Conservation (phyloP, 768 basidiomycete genomes). For the Lenzites betulinus region DNA sequence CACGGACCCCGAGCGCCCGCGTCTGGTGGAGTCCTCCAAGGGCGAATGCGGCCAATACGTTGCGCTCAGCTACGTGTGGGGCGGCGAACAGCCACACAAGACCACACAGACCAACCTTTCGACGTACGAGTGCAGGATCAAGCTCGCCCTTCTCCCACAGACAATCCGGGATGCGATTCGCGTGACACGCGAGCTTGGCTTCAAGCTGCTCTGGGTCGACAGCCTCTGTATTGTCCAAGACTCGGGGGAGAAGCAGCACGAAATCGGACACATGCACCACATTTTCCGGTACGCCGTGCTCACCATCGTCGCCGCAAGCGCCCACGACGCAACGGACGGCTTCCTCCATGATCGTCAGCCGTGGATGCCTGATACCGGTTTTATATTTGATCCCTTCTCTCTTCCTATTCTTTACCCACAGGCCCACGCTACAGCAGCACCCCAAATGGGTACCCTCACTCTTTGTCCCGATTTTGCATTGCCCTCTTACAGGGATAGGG, state of each 20-base stretch:
- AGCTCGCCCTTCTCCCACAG: conserved; percentile 1
- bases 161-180: conserved; percentile 16
- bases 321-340: not conserved
- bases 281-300: conserved; percentile 10
- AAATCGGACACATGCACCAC: not conserved
- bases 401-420: conserved; percentile 1
- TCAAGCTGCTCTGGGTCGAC: conserved; percentile 19
- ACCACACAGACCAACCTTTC: conserved; percentile 2
- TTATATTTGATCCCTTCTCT: too few relatives aligned
- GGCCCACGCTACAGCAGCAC: too few relatives aligned
- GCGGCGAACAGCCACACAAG: not conserved
- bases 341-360: conserved; percentile 10
- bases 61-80: conserved; percentile 17
- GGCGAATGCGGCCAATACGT: conserved; percentile 6
- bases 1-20: not conserved
- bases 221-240: conserved; percentile 16
- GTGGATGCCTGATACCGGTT: not conserved
- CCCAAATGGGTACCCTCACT: too few relatives aligned
- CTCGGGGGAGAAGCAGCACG: conserved; percentile 4
- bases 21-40: not conserved
- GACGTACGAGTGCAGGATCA: conserved; percentile 2
- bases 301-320: conserved; percentile 17
- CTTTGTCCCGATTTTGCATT: too few relatives aligned
- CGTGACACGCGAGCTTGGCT: not conserved
- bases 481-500: not conserved